phyloP scores from a whole-genome alignment of 768 basidiomycete species.

The Agrocybe praecox region DNA sequence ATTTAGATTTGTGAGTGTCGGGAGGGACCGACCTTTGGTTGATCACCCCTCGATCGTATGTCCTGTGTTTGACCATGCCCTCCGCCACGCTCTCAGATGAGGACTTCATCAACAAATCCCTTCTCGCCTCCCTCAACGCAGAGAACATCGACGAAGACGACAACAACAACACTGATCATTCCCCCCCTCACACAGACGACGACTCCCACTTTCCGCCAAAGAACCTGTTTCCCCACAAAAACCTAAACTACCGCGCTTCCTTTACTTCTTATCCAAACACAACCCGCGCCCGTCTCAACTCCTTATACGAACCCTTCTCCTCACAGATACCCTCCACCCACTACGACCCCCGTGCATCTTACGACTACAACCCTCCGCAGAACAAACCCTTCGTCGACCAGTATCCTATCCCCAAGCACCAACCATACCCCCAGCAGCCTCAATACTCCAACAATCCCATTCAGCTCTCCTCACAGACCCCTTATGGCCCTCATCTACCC shows the following conservation, averaged over 20 bases:
- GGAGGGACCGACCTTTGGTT: conserved; percentile 21
- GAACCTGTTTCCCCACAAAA: conserved; percentile 2
- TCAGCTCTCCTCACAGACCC: conserved; percentile 72
- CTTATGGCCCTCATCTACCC: conserved; percentile 72
- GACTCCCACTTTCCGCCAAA: conserved; percentile 33
- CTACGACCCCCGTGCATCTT: conserved; percentile 37
- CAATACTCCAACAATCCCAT: conserved; percentile 30
- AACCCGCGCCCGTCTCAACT: conserved; percentile 42
- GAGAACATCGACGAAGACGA: conserved; percentile 61
- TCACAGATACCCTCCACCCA: conserved; percentile 42
- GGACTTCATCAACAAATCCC: conserved; percentile 85
- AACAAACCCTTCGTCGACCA: conserved; percentile 35
- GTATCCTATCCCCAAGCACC: conserved; percentile 31
- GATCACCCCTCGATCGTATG: conserved; percentile 38
- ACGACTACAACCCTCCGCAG: conserved; percentile 30
- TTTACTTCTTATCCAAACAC: conserved; percentile 45
- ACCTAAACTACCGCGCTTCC: conserved; percentile 31
- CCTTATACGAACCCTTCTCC: conserved; percentile 33
- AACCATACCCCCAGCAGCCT: conserved; percentile 30
- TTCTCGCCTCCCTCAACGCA: conserved; percentile 82
- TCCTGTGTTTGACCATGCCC: conserved; percentile 32
- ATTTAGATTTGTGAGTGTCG: conserved; percentile 26
- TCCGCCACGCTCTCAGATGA: conserved; percentile 56
- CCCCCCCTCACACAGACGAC: no score
- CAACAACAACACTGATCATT: conserved; percentile 50